Percentiles rank a stretch among this genome's conserved stretches.
Conservation (phyloP, 768 basidiomycete genomes). For the Austroboletus eburneus region DNA sequence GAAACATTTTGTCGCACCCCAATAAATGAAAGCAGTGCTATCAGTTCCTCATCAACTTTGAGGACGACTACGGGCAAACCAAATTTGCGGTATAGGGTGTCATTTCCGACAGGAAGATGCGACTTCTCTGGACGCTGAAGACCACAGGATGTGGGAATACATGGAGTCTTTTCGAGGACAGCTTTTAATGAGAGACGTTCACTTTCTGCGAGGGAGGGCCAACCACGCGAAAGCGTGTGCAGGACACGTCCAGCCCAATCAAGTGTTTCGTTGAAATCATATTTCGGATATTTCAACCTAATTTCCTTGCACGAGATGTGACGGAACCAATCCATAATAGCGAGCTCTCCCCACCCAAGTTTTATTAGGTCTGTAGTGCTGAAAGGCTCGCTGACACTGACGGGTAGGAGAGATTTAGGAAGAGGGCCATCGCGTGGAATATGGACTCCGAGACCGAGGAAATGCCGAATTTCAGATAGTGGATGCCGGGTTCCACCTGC, state of each 20-base stretch:
- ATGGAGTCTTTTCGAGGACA: not conserved
- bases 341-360: slow-evolving; percentile 77
- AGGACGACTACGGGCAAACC: not conserved
- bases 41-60: not conserved
- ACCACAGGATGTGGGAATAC: not conserved
- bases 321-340: slow-evolving; percentile 64
- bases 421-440: slow-evolving; percentile 77
- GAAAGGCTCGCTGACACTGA: slow-evolving; percentile 57
- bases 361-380: slow-evolving; percentile 44
- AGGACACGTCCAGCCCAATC: slow-evolving; percentile 79
- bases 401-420: slow-evolving; percentile 62
- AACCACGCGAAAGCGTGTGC: slow-evolving; percentile 53
- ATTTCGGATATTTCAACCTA: slow-evolving; percentile 36
- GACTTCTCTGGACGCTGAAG: not conserved
- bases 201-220: slow-evolving; percentile 51
- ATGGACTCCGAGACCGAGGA: slow-evolving; percentile 43
- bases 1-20: not conserved
- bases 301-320: slow-evolving; percentile 51
- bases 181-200: not conserved
- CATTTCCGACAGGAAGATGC: not conserved
- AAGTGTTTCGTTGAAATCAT: slow-evolving; percentile 59
- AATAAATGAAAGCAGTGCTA: not conserved
- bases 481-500: slow-evolving; percentile 52
- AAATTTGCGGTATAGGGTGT: not conserved
- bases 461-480: slow-evolving; percentile 59